phyloP scores from a whole-genome alignment of 2,329 filamentous ascomycete species.

The Diatrype stigma region DNA sequence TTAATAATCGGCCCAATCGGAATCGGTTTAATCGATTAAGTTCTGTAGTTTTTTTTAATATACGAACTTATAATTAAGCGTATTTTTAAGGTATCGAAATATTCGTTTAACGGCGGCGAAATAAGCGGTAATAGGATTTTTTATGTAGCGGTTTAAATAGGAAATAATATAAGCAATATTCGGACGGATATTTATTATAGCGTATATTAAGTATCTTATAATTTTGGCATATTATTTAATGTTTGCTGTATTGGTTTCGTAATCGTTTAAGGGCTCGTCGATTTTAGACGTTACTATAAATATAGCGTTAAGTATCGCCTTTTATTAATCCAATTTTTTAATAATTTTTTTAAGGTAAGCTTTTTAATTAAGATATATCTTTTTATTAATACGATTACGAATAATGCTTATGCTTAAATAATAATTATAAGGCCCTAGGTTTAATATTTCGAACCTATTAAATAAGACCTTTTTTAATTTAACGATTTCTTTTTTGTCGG shows the following conservation, averaged over 20 bases:
- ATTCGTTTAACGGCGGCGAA: not conserved
- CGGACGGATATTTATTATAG: too few species aligned
- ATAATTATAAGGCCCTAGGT: conserved; percentile 5
- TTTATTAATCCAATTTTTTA: conserved; percentile 5
- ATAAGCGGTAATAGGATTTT: conserved; percentile 2
- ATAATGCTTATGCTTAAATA: conserved; percentile 6
- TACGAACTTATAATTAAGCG: not conserved
- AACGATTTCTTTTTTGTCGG: conserved; percentile 4
- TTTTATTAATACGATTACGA: conserved; percentile 3
- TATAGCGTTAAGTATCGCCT: not conserved
- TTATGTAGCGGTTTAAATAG: conserved; percentile 6
- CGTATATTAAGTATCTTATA: too few species aligned
- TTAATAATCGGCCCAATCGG: not conserved
- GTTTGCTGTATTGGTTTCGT: not conserved
- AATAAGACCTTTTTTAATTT: conserved; percentile 4
- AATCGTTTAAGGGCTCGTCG: conserved; percentile 3
- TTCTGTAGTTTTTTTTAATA: not conserved
- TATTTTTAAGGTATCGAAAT: not conserved
- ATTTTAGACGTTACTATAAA: conserved; percentile 5
- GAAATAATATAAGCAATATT: too few species aligned
- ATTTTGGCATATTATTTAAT: conserved; percentile 6
- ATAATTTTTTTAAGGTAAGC: too few species aligned
- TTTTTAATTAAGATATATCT: conserved; percentile 5
- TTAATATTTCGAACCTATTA: conserved; percentile 7
- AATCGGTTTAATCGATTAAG: not conserved